Conservation (phyloP, 768 basidiomycete species). For the Kockovaella imperatae region DNA sequence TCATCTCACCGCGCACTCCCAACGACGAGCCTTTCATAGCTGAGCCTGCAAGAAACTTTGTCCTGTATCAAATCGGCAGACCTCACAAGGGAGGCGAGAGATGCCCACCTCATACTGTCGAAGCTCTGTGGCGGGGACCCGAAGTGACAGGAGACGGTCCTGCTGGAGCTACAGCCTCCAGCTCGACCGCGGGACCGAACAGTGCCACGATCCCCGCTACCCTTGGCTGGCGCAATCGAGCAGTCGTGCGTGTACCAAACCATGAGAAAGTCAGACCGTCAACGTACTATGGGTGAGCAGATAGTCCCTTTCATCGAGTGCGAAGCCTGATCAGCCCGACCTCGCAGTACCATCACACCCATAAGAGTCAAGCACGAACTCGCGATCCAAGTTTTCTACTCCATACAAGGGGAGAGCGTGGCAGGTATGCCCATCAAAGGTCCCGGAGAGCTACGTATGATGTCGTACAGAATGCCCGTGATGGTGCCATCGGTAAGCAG, state of each 20-base stretch:
- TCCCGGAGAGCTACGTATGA: slow-evolving; percentile 39
- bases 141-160: no score
- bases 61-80: slow-evolving; percentile 29
- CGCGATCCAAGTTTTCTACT: slow-evolving; percentile 36
- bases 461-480: slow-evolving; percentile 30
- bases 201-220: background rate
- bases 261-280: slow-evolving; percentile 38
- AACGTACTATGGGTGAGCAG: slow-evolving; percentile 35
- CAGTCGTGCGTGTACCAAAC: slow-evolving; percentile 33
- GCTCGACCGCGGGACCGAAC: background rate
- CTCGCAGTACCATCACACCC: slow-evolving; percentile 39
- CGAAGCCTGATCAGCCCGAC: slow-evolving; percentile 1
- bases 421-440: slow-evolving; percentile 20
- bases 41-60: slow-evolving; percentile 16
- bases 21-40: slow-evolving; percentile 20
- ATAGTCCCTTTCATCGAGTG: background rate
- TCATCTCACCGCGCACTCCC: slow-evolving; percentile 34
- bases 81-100: slow-evolving; percentile 20
- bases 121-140: slow-evolving; percentile 30
- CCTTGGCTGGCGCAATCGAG: slow-evolving; percentile 24
- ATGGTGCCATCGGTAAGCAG: slow-evolving; percentile 35
- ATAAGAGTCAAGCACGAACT: slow-evolving; percentile 37
- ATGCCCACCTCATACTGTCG: slow-evolving; percentile 16
- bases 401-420: slow-evolving; percentile 30
- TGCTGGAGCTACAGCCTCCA: slow-evolving; percentile 10